Evolutionary conservation across 176 grass and related monocot species (phyloP), one percentile per base, ranked within the genome.

Genomic region (Carex cristatella): DNA sequence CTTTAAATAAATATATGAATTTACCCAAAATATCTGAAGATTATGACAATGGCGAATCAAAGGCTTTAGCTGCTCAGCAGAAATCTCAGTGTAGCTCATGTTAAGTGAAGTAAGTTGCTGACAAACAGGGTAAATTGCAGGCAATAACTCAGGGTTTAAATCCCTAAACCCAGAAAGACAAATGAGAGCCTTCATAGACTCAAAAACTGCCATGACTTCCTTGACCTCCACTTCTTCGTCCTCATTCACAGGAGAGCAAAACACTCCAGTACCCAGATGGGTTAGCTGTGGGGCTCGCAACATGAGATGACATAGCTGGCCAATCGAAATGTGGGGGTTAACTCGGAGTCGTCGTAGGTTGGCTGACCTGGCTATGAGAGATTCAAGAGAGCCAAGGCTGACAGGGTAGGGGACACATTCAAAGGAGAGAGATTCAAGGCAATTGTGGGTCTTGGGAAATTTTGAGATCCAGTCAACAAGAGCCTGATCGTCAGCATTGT

Each of bases 151-250:
- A 6, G 87, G 90, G 42, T 86, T 92, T 53, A 89, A 65, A 8
- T 87, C 83, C n/a, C 91, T 90, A 79, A 99, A 99, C 32, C 96
- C 96, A 5, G 96, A 99, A 4, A 99, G 86, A 27, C 89, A 99
- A n/a, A 88, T 80, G 4, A 99, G 89, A 27, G 86, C 83, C 11
- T 79, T 87, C 62, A 83, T 82, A 54, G 89, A 64, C 2, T 33
- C 62, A 77, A 94, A 95, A 27, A 90, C 77, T 1, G 78, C 18
- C 49, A 54, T 5, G 42, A 99, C 55, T 19, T 95, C 87, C 2
- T 59, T 78, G 3, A 86, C 38, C n/a, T 87, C 91, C 51, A 94
- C 13, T 19, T 82, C 89, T 35, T 87, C 86, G 59, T 67, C 64
- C n/a, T 80, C 91, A 5, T 85, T 89, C 3, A 62, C 79, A 0